A percentile compares a stretch with the other conserved stretches of the same genome.
phyloP scores from a whole-genome alignment of 306 rosid genomes.

The Elaeagnus macrophylla region DNA sequence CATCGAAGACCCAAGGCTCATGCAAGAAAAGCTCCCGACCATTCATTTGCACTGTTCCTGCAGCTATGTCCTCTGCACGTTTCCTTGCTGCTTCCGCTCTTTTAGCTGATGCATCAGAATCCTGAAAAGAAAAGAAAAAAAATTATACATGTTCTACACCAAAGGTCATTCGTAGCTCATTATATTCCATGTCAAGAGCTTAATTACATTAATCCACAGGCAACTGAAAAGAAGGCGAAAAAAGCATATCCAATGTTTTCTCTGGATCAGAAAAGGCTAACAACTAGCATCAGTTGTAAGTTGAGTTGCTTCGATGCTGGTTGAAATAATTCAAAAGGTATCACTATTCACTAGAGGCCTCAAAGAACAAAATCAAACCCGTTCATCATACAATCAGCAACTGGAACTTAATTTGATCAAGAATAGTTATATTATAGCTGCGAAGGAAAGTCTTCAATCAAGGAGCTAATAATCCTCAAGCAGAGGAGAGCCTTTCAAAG shows the following conservation, averaged over 20 bases:
- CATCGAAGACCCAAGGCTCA: slow-evolving; percentile 87
- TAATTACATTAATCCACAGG: background rate
- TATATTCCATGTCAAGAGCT: background rate
- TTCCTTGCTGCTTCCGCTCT: slow-evolving; percentile 69
- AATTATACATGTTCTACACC: background rate
- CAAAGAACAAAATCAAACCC: background rate
- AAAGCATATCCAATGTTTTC: background rate
- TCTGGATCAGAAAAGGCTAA: background rate
- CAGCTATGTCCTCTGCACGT: slow-evolving; percentile 69
- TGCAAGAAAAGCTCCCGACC: slow-evolving; percentile 78
- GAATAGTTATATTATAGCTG: too few species aligned
- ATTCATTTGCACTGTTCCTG: slow-evolving; percentile 72
- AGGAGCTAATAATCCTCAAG: too few species aligned
- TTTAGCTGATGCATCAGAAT: slow-evolving; percentile 52
- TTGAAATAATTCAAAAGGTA: background rate
- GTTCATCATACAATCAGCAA: too few species aligned
- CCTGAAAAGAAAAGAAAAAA: slow-evolving; percentile 33
- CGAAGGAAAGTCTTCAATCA: too few species aligned
- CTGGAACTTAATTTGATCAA: too few species aligned
- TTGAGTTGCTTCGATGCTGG: background rate
- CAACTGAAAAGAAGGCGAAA: background rate
- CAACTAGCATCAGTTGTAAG: background rate
- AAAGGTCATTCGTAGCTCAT: background rate
- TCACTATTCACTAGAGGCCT: background rate
- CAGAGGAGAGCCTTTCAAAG: too few species aligned